Percentiles rank a stretch among this genome's conserved stretches.
Evolutionary conservation across 2,329 filamentous ascomycete genomes (phyloP).

Genomic region (Fusarium robinianum): DNA sequence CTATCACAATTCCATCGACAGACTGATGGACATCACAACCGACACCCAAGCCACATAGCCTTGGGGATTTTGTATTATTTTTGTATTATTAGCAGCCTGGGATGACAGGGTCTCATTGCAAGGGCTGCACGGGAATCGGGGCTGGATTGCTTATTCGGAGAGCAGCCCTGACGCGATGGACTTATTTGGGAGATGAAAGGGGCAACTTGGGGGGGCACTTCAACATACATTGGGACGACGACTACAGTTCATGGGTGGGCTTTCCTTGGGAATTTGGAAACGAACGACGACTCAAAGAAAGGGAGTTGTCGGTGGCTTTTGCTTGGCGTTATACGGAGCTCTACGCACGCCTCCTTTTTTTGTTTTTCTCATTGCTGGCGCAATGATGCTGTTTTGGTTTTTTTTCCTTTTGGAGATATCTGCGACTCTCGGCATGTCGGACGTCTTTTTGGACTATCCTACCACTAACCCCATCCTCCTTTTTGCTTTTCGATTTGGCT

Average conservation of each 20-base stretch:
- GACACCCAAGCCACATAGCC: no score
- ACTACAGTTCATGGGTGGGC: constrained; percentile 16
- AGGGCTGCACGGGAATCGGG: not conserved
- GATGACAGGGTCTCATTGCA: no score
- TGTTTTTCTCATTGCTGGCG: no score
- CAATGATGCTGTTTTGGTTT: no score
- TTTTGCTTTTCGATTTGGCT: constrained; percentile 21
- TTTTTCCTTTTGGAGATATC: not conserved
- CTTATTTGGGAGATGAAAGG: constrained; percentile 7
- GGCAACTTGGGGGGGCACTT: constrained; percentile 6
- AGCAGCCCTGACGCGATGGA: constrained; percentile 1
- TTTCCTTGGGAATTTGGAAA: constrained; percentile 5
- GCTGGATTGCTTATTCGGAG: constrained; percentile 8
- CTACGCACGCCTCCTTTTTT: no score
- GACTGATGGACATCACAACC: constrained; percentile 17
- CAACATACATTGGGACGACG: constrained; percentile 18
- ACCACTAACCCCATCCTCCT: no score
- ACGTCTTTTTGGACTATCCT: no score
- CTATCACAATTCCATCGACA: constrained; percentile 36
- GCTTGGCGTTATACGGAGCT: not conserved
- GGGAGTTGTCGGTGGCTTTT: constrained; percentile 5
- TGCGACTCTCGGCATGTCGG: constrained; percentile 22
- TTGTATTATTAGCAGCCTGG: no score
- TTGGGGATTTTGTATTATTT: constrained; percentile 25
- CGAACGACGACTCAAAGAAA: constrained; percentile 6